Evolutionary conservation across 495 filamentous ascomycete genomes (phyloP).

Genomic region (Letharia lupina): DNA sequence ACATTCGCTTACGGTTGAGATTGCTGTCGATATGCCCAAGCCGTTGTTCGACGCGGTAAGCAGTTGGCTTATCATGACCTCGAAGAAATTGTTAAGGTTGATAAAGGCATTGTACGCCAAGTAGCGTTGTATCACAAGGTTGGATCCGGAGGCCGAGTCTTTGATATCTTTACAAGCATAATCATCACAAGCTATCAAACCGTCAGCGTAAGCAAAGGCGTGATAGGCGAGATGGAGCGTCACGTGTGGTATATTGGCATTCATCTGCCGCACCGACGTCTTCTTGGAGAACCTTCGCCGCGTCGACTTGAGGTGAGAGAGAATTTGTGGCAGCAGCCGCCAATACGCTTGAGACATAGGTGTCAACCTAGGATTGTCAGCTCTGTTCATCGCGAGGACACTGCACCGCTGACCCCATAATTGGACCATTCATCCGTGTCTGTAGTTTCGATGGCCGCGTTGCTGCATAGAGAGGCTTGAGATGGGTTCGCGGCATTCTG

Average conservation of each 20-base stretch:
- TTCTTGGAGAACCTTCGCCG: not conserved
- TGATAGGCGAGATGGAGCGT: too few relatives aligned
- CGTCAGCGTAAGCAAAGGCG: not conserved
- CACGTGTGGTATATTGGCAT: conserved; percentile 14
- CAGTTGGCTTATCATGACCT: conserved; percentile 11
- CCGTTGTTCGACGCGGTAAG: conserved; percentile 16
- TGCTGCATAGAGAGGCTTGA: conserved; percentile 12
- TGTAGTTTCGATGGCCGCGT: conserved; percentile 11
- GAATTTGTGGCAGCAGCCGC: conserved; percentile 6
- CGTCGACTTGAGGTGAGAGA: conserved; percentile 14
- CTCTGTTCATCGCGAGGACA: not conserved
- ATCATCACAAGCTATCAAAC: conserved; percentile 1
- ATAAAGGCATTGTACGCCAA: conserved; percentile 15
- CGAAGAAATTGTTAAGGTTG: conserved; percentile 20
- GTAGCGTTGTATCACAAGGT: conserved; percentile 13
- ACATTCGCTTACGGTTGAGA: not conserved
- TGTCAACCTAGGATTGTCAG: conserved; percentile 6
- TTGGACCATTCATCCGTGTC: conserved; percentile 3
- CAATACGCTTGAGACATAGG: conserved; percentile 17
- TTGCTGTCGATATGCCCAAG: conserved; percentile 4
- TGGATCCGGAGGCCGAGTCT: conserved; percentile 7
- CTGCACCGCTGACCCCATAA: not conserved
- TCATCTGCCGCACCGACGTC: conserved; percentile 13
- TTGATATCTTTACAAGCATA: conserved; percentile 13
- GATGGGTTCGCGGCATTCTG: not conserved